Base-by-base conservation (phyloP, 148 eudicot species). In the Persicaria maculosa region DNA sequence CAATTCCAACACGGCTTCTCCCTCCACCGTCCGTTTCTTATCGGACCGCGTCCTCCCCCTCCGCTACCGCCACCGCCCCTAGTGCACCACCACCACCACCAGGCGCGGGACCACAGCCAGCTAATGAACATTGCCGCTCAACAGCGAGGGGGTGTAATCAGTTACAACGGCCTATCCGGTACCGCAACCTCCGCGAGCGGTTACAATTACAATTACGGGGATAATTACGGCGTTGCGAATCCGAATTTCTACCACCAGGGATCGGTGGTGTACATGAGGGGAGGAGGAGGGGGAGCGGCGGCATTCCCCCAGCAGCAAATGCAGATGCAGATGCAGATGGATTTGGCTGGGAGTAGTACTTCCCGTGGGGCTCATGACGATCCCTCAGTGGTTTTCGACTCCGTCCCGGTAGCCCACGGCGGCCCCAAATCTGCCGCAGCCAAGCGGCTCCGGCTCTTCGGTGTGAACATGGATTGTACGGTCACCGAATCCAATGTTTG, bases 391-490 rank as follows among this genome's bases (percentile, higher is more conserved):
- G 45, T 65, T n/a, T 20, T 65, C 46, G 45, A 65, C 20, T 43
- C 72, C 20, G 19, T 68, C 19, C 47, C 72, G 19, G 72, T 68
- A 14, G 72, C 14, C 20, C 72, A 59, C 7, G 20, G 65, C 36
- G 4, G 17, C 8, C 20, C n/a, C 4, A 52, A 52, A 52, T 0
- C 71, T 5, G 7, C 71, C 20, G 17, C 71, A 67, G 7, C 71
- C 47, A 68, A 68, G 72, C 72, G 72, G 48, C 22, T 68, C 47
- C 15, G 72, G 72, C 72, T 68, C 22, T 68, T 68, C 20, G 72
- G 72, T 0, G 72, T 68, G 47, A 68, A 68, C 72, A 68, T 68
- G 72, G 72, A 68, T 8, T 68, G 72, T 68, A 14, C 72, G 22
- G 72, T 8, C 9, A 17, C 19, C 36, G 47, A 68, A 9, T 54